A percentile compares a stretch with the other conserved stretches of the same genome.
Evolutionary conservation across 2,329 filamentous ascomycete species (phyloP).

Genomic region (Hypoxylon sp.): DNA sequence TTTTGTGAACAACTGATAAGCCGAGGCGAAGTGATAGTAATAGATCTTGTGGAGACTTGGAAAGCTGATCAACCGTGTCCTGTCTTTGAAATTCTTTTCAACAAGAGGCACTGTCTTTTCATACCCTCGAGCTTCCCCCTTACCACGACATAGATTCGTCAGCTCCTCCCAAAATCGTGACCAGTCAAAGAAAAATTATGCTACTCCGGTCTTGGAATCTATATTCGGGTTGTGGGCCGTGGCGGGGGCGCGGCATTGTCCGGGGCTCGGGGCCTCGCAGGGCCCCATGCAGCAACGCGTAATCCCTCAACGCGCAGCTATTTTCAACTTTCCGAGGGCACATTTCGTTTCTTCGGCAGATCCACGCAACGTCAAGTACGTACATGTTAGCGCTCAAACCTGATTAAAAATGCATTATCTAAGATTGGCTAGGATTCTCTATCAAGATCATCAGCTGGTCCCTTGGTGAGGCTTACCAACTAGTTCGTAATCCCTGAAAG

Average conservation of each 20-base stretch:
- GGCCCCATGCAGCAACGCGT: conserved; percentile 40
- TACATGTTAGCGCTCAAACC: neutral
- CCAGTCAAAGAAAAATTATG: conserved; percentile 17
- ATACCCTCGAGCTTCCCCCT: conserved; percentile 22
- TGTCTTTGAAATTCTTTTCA: conserved; percentile 20
- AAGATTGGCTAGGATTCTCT: conserved; percentile 13
- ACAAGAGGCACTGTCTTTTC: conserved; percentile 23
- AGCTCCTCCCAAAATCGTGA: conserved; percentile 8
- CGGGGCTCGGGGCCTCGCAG: conserved; percentile 24
- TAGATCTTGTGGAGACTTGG: conserved; percentile 5
- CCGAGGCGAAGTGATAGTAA: conserved; percentile 4
- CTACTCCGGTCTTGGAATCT: conserved; percentile 22
- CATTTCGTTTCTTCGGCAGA: conserved; percentile 26
- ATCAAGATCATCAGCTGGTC: conserved; percentile 28
- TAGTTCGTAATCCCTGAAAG: conserved; percentile 33
- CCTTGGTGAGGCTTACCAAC: conserved; percentile 28
- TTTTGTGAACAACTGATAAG: conserved; percentile 7
- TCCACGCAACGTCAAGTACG: conserved; percentile 4
- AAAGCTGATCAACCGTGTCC: conserved; percentile 13
- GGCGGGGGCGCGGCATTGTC: conserved; percentile 28
- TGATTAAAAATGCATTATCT: conserved; percentile 32
- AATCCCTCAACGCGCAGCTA: conserved; percentile 18
- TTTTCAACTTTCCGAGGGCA: conserved; percentile 9
- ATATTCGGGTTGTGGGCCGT: conserved; percentile 33
- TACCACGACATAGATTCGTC: conserved; percentile 34